Base-by-base conservation (phyloP, 495 filamentous ascomycete genomes). In the Penicillium simplicissimum region DNA sequence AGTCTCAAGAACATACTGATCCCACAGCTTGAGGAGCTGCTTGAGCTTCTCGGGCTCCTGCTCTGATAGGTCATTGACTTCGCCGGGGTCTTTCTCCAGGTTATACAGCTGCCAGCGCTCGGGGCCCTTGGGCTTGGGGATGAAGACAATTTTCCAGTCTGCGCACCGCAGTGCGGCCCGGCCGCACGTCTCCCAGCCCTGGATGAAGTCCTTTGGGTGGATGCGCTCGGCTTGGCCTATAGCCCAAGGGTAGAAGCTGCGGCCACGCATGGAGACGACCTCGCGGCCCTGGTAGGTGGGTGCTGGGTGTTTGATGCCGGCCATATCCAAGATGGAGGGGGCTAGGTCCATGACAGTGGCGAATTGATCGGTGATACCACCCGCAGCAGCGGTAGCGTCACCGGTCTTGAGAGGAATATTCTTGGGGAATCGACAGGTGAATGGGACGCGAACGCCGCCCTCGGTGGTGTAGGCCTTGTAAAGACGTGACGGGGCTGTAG, bases 381-480 rank as follows among this genome's bases (percentile, higher is more conserved):
- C 63, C n/a, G 54, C 31, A 1, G 67, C 61, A 21, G 63, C 67
- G 9, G 69, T 64, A 31, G 64, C 54, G 45, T 69, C 57, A 1
- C 58, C 58, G 10, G 70, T 63, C 17, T 64, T 64, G 23, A 72
- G 15, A 8, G 59, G 35, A 31, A 68, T 66, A 54, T 69, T 71
- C 33, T 71, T 63, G 0, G 80, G 76, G 69, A 82, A 81, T 13
- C 76, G 79, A 47, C 84, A 80, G 17, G 85, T 72, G 66, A 85
- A 86, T 1, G 85, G 85, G 13, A 84, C 82, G 19, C 81, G 80
- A 9, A 87, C 82, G 49, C 84, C 85, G 21, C 85, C 85, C 60
- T 89, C 83, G 14, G 85, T 85, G 11, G 84, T 86, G 71, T 80
- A 87, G 35, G 83, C 82, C 60, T 88, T 88, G 71, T 84, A 85